Percentiles rank a stretch among this genome's conserved stretches.
Evolutionary conservation across 116 monocot genomes (phyloP).

Genomic region (Iris pallida): DNA sequence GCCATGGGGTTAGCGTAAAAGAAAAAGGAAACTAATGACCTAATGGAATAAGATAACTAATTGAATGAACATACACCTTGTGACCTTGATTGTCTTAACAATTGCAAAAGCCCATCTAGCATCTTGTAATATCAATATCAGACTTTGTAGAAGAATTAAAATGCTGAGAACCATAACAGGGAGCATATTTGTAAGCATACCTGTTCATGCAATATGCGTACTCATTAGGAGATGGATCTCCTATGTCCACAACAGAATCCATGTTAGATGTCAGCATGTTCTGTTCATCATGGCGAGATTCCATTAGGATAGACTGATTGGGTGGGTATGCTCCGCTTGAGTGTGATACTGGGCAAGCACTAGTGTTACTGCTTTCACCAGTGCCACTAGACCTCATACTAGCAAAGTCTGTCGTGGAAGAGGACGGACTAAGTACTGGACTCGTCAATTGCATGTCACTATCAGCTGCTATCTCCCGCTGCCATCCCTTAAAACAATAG

Average conservation of each 20-base stretch:
- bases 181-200: constrained; percentile 18
- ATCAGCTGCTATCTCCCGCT: constrained; percentile 27
- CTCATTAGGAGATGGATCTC: constrained; percentile 32
- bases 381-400: constrained; percentile 55
- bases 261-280: constrained; percentile 23
- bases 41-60: too few relatives aligned
- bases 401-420: constrained; percentile 47
- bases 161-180: background rate
- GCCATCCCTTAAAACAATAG: constrained; percentile 78
- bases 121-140: too few relatives aligned
- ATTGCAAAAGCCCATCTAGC: too few relatives aligned
- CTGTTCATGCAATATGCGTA: constrained; percentile 60
- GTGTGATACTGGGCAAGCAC: constrained; percentile 19
- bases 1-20: too few relatives aligned
- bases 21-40: too few relatives aligned
- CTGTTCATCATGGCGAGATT: constrained; percentile 26
- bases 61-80: too few relatives aligned
- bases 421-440: constrained; percentile 32
- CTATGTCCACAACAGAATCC: constrained; percentile 27
- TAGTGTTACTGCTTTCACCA: constrained; percentile 29
- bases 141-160: background rate
- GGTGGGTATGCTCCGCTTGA: constrained; percentile 21
- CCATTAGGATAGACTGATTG: constrained; percentile 18
- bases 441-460: constrained; percentile 14
- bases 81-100: too few relatives aligned